Evolutionary conservation across 2,329 filamentous ascomycete genomes (phyloP), one percentile per base, ranked within the genome.

Genomic region (Sclerotinia sclerotiorum): DNA sequence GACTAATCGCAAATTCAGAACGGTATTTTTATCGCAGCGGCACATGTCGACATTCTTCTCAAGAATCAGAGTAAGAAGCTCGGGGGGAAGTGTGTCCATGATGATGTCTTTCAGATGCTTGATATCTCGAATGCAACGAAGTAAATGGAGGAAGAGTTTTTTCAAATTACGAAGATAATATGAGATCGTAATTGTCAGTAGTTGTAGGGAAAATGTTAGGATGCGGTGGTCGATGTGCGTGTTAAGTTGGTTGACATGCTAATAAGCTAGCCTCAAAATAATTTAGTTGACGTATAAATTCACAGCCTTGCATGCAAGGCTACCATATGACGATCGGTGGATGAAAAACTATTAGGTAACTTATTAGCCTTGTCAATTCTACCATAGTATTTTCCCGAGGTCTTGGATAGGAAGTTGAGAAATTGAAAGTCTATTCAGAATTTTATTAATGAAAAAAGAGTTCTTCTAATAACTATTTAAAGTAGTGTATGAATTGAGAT

Each of bases 61-160:
- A 46, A 85, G 79, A 71, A 85, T 83, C 52, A 79, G 76, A 64
- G 81, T 77, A 57, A 85, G 71, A 57, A 85, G 79, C 77, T 85
- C 84, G 21, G 78, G 75, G 0, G 84, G 84, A 44, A 85, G 79
- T 52, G 73, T 76, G 69, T 84, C 78, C 83, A 85, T 76, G 48
- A 85, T 76, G 48, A 32, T 65, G 65, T 56, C 21, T 5, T 51
- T 62, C 39, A 21, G 19, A 35, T 27, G 17, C 15, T n/a, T 32
- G 32, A n/a, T 35, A 13, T 49, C 46, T 24, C 19, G 29, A 44
- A 67, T 67, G 64, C 10, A 27, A 48, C 3, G 17, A 56, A 54
- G 24, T 35, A 42, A 42, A 54, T 24, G 24, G 49, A 64, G 35
- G 39, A 29, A 19, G 10, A n/a, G 13, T 19, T 24, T 24, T 27